phyloP scores from a whole-genome alignment of 768 basidiomycete genomes.

The Calocybe indica region DNA sequence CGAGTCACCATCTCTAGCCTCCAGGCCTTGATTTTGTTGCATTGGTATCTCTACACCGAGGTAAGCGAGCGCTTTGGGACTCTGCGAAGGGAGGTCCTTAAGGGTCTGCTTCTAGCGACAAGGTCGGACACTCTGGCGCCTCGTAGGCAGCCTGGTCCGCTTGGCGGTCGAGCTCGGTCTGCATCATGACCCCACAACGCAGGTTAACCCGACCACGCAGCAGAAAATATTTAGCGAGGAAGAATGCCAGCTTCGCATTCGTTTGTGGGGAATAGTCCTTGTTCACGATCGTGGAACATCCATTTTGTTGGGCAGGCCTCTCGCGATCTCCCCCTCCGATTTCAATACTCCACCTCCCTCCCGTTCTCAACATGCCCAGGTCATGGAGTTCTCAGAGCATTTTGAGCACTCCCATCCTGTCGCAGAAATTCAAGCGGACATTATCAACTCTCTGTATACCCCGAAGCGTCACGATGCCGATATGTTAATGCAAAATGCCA shows the following conservation, averaged over 20 bases:
- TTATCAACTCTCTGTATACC: constrained; percentile 80
- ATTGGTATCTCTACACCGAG: constrained; percentile 90
- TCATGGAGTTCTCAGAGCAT: constrained; percentile 66
- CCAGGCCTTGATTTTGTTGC: constrained; percentile 77
- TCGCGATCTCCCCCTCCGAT: constrained; percentile 79
- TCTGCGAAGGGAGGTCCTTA: not conserved
- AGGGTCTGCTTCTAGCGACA: constrained; percentile 49
- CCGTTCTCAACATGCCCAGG: constrained; percentile 32
- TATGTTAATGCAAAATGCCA: constrained; percentile 69
- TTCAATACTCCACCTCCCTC: constrained; percentile 73
- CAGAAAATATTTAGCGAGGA: constrained; percentile 58
- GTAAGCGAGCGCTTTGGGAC: constrained; percentile 29
- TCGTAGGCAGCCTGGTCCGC: constrained; percentile 80
- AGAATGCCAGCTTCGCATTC: constrained; percentile 73
- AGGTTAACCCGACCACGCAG: constrained; percentile 36
- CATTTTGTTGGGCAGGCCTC: constrained; percentile 78
- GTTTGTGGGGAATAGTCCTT: constrained; percentile 81
- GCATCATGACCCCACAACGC: constrained; percentile 77
- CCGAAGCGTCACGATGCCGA: constrained; percentile 69
- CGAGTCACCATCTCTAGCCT: constrained; percentile 78
- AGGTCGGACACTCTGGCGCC: constrained; percentile 85
- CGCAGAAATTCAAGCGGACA: constrained; percentile 83
- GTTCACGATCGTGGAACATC: constrained; percentile 87
- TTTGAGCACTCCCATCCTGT: constrained; percentile 72
- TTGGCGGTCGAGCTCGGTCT: constrained; percentile 79